Percentiles rank a stretch among this genome's conserved stretches.
Evolutionary conservation across 768 basidiomycete genomes (phyloP).

Genomic region (Lanmaoa rubissima): DNA sequence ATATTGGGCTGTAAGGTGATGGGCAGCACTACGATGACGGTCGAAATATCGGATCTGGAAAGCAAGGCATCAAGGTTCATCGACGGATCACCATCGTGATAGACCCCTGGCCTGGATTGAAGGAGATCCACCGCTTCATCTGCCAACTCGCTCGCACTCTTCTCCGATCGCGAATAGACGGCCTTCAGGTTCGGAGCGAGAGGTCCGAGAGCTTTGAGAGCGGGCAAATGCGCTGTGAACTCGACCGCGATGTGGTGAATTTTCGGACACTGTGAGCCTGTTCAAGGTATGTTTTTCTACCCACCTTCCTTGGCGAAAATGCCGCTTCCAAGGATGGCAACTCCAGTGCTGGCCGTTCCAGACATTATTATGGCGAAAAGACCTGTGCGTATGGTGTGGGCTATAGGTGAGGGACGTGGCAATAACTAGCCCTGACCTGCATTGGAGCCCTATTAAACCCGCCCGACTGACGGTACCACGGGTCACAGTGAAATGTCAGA

Average conservation of each 20-base stretch:
- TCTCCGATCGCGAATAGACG: conserved; percentile 76
- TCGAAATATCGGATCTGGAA: conserved; percentile 61
- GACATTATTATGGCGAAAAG: conserved; percentile 34
- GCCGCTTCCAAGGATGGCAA: conserved; percentile 81
- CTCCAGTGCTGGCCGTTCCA: conserved; percentile 38
- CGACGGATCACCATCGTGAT: conserved; percentile 51
- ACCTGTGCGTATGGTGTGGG: neutral
- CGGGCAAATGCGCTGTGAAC: conserved; percentile 72
- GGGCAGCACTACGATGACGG: conserved; percentile 75
- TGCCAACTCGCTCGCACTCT: conserved; percentile 54
- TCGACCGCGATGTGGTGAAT: conserved; percentile 26
- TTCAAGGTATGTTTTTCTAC: conserved; percentile 19
- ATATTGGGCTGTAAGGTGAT: conserved; percentile 72
- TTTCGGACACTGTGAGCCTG: conserved; percentile 9
- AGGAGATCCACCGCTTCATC: conserved; percentile 43
- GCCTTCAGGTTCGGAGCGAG: conserved; percentile 54
- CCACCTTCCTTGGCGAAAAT: conserved; percentile 74
- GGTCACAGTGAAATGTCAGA: neutral
- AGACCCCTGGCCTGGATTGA: conserved; percentile 43
- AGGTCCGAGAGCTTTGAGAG: conserved; percentile 52
- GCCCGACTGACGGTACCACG: neutral
- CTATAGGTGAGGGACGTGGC: neutral
- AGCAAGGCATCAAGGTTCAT: conserved; percentile 62
- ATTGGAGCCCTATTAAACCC: neutral
- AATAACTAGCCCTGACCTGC: neutral